Conservation (phyloP, 345 rosid genomes). For the Triadica sebifera region DNA sequence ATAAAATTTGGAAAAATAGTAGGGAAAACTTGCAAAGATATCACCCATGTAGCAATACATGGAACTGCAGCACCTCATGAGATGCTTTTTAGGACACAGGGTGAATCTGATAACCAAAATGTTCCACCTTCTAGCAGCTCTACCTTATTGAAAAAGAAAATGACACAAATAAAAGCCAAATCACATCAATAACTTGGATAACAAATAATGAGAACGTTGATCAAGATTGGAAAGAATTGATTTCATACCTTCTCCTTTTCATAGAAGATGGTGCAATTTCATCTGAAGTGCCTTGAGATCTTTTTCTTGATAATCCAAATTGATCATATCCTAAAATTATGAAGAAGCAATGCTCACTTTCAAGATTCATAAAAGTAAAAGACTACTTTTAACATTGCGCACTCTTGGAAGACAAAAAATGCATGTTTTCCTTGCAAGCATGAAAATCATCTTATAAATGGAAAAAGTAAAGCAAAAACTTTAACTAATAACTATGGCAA, state of each 20-base stretch:
- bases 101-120: constrained; percentile 97
- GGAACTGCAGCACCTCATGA: constrained; percentile 92
- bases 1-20: constrained; percentile 6
- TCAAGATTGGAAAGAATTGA: constrained; percentile 11
- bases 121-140: constrained; percentile 96
- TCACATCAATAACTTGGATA: not conserved
- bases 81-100: constrained; percentile 91
- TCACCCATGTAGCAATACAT: constrained; percentile 93
- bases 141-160: constrained; percentile 53
- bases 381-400: not conserved
- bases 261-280: constrained; percentile 88
- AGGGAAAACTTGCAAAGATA: constrained; percentile 54
- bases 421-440: too few relatives aligned
- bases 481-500: not conserved
- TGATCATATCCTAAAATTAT: constrained; percentile 63
- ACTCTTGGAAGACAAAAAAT: not conserved
- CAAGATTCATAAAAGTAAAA: constrained; percentile 2
- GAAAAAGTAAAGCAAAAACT: not conserved
- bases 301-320: constrained; percentile 90
- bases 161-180: constrained; percentile 5
- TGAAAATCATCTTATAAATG: not conserved
- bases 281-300: constrained; percentile 67
- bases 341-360: not conserved
- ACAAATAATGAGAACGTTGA: not conserved
- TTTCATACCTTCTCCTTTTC: constrained; percentile 75